Evolutionary conservation across 78 protist genomes (phyloP).

Genomic region (Guillardia theta): DNA sequence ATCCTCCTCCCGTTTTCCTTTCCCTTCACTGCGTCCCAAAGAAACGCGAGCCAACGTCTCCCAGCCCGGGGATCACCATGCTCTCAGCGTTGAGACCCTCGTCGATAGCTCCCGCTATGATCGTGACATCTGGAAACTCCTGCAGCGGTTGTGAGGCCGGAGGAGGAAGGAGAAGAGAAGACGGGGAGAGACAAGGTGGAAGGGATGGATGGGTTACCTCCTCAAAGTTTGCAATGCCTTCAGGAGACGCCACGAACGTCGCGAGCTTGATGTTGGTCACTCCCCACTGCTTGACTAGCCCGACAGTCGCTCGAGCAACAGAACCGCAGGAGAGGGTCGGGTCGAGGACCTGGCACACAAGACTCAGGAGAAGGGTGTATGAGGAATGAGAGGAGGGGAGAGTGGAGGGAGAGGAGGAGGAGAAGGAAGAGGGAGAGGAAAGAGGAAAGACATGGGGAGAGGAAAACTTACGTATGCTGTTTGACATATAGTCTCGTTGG

Average conservation of each 20-base stretch:
- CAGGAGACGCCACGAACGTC: background rate
- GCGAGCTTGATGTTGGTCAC: background rate
- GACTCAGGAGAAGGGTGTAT: background rate
- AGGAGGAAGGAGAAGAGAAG: no score
- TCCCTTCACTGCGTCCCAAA: no score
- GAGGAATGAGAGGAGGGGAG: background rate
- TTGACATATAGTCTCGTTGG: background rate
- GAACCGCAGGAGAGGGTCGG: constrained; percentile 13
- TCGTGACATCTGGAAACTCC: background rate
- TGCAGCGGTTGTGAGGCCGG: no score
- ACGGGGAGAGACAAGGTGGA: no score
- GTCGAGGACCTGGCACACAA: background rate
- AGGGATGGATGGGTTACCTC: no score
- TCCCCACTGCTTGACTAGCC: background rate
- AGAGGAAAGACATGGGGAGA: background rate
- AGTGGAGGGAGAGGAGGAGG: background rate
- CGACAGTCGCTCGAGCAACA: background rate
- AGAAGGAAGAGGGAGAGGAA: background rate
- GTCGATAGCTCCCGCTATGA: background rate
- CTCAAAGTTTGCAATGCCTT: no score
- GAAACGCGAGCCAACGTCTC: background rate
- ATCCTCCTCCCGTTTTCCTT: no score
- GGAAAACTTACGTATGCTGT: background rate
- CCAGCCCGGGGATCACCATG: background rate
- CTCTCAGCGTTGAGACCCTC: background rate